Percentiles rank a stretch among this genome's conserved stretches.
These are phyloP conservation scores for Coemansia sp. DNA, from an alignment of 192 early-diverging fungal species.

Conservation along the genomic window DNA sequence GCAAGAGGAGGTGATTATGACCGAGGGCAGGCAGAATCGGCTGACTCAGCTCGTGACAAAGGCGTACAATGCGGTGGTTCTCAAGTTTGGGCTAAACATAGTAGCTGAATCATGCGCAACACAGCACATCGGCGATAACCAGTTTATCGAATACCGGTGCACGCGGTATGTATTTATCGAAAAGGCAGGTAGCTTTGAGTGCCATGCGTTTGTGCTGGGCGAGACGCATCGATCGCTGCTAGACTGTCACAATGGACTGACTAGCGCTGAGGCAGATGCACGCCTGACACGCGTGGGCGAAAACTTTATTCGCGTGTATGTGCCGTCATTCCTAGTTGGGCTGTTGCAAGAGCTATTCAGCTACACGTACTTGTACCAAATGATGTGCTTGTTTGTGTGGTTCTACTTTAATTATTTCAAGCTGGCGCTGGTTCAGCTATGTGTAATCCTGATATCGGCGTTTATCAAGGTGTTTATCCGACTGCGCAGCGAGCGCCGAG, in stretches of 20 bases:
- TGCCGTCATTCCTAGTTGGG: background rate
- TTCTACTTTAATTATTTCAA: background rate
- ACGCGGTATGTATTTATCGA: background rate
- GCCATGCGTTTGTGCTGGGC: background rate
- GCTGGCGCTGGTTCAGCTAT: background rate
- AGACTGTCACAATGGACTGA: background rate
- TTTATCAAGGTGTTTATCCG: constrained; percentile 1
- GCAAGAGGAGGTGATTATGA: constrained; percentile 55
- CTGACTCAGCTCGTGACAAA: constrained; percentile 56
- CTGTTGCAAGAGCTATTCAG: background rate
- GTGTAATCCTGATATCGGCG: background rate
- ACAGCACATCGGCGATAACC: constrained; percentile 43
- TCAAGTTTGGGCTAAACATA: constrained; percentile 47
- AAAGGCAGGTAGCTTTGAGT: background rate
- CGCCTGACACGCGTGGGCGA: background rate
- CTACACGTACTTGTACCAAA: background rate
- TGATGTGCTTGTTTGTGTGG: background rate
- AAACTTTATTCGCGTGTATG: background rate
- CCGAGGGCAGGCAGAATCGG: constrained; percentile 46
- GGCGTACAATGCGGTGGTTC: constrained; percentile 12
- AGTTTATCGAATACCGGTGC: background rate
- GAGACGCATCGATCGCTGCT: background rate
- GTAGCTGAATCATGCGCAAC: constrained; percentile 50
- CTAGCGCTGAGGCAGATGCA: background rate
- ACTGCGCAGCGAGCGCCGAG: background rate